Evolutionary conservation across 2,329 filamentous ascomycete genomes (phyloP), one percentile per base, ranked within the genome.

Genomic region (Sporothrix pallida): DNA sequence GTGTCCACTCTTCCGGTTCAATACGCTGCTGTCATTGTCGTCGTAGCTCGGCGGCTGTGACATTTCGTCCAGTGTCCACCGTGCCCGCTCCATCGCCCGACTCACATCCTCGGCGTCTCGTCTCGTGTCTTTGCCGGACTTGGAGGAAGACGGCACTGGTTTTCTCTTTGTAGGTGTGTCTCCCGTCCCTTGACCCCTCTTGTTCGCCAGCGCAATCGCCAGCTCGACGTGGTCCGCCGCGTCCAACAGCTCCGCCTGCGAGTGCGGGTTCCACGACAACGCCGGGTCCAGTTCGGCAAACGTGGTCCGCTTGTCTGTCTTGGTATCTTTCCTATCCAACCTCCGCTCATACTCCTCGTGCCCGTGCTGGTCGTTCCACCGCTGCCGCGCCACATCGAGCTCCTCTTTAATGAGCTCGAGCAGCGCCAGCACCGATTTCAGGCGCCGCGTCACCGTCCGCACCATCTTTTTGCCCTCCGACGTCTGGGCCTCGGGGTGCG

Each of bases 351-450:
- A 20, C 7, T 26, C 68, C 31, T 60, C 37, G 86, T 83, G 83
- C 87, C 5, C 26, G 37, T 42, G 62, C 15, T 17, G 63, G 17
- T 23, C 71, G 20, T 10, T 52, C 62, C 71, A 95, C 72, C 87
- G 86, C n/a, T 91, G 86, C 79, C 93, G 90, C 15, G 91, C 87
- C 75, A 86, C 87, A 63, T 92, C 89, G 72, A 99, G 92, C 20
- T 91, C 87, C 0, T 94, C 94, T 79, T 94, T 96, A 73, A 98
- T 86, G 9, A 86, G 83, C 81, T 98, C 95, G 44, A 99, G 85
- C 76, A 91, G 89, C 75, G 87, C 84, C 15, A 97, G 82, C 20
- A 94, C 91, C 12, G 83, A 82, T 58, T 87, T 80, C 23, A 90
- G 82, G 6, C 86, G 86, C 13, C 83, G 83, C 23, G 86, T 79